A percentile compares a stretch with the other conserved stretches of the same genome.
Conservation (phyloP, 495 filamentous ascomycete species). For the Opeltia flavorubescens region DNA sequence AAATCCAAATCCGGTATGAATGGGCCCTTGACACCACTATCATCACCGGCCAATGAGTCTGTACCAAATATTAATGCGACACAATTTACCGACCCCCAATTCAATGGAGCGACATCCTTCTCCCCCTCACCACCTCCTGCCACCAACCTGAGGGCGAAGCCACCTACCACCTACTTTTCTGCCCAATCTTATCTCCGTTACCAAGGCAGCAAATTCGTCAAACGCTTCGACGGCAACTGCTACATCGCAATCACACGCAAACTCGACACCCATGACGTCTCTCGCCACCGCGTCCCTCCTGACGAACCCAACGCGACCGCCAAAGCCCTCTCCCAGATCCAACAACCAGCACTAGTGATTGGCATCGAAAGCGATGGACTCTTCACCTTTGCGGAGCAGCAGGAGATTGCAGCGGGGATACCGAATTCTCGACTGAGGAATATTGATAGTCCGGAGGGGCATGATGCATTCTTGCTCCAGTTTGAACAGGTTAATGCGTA, state of each 20-base stretch:
- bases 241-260: constrained; percentile 98
- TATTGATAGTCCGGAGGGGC: constrained; percentile 87
- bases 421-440: constrained; percentile 61
- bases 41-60: constrained; percentile 11
- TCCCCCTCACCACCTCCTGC: constrained; percentile 6
- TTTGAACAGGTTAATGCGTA: constrained; percentile 93
- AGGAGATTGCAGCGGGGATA: constrained; percentile 76
- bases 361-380: constrained; percentile 91
- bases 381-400: constrained; percentile 92
- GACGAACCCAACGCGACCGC: constrained; percentile 38
- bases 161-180: constrained; percentile 79
- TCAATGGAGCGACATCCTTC: constrained; percentile 50
- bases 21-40: constrained; percentile 20
- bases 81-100: constrained; percentile 58
- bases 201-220: constrained; percentile 92
- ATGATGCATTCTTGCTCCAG: constrained; percentile 91
- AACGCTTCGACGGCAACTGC: constrained; percentile 93
- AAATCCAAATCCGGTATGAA: constrained; percentile 24
- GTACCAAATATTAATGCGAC: constrained; percentile 10
- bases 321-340: constrained; percentile 63
- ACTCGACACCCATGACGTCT: constrained; percentile 95
- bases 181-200: constrained; percentile 98
- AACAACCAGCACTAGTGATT: constrained; percentile 78
- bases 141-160: constrained; percentile 20
- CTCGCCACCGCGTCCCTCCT: constrained; percentile 44